Evolutionary conservation across 805 yeast genomes (phyloP).

Genomic region (Metschnikowia lunata): DNA sequence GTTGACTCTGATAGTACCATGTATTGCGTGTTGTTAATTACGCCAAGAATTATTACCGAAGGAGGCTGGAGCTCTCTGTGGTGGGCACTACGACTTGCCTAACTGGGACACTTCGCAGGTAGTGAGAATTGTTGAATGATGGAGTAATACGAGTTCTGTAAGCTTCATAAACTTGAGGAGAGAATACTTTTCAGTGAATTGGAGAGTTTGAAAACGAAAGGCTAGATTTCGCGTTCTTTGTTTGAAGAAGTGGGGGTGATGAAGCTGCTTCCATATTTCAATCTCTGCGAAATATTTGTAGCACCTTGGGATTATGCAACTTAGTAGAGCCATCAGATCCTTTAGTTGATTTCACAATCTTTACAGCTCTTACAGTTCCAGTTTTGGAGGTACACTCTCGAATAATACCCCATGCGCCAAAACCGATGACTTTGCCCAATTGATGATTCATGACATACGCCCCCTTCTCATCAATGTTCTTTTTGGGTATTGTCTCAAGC

Average conservation of each 20-base stretch:
- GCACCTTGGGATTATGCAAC: conserved; percentile 44
- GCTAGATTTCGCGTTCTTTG: too few relatives aligned
- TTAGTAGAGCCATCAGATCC: conserved; percentile 18
- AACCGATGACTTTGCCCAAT: conserved; percentile 73
- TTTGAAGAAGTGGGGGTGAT: conserved; percentile 51
- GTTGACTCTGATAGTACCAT: too few relatives aligned
- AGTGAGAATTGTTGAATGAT: too few relatives aligned
- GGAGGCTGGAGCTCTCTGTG: too few relatives aligned
- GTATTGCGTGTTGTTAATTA: too few relatives aligned
- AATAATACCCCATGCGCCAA: conserved; percentile 88
- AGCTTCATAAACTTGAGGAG: too few relatives aligned
- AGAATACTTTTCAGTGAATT: too few relatives aligned
- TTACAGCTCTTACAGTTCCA: conserved; percentile 51
- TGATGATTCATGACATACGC: conserved; percentile 57
- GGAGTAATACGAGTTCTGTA: too few relatives aligned
- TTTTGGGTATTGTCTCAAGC: conserved; percentile 24
- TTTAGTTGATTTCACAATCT: conserved; percentile 44
- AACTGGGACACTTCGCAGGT: too few relatives aligned
- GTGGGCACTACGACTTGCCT: too few relatives aligned
- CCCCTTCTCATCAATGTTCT: conserved; percentile 60
- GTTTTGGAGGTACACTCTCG: conserved; percentile 54
- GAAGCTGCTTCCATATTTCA: conserved; percentile 64
- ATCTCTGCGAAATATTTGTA: conserved; percentile 67
- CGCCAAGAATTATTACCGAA: too few relatives aligned
- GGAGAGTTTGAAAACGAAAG: too few relatives aligned